These are phyloP conservation scores for Melanogaster broomeanus DNA, from an alignment of 768 basidiomycete species.

Conservation along the genomic window DNA sequence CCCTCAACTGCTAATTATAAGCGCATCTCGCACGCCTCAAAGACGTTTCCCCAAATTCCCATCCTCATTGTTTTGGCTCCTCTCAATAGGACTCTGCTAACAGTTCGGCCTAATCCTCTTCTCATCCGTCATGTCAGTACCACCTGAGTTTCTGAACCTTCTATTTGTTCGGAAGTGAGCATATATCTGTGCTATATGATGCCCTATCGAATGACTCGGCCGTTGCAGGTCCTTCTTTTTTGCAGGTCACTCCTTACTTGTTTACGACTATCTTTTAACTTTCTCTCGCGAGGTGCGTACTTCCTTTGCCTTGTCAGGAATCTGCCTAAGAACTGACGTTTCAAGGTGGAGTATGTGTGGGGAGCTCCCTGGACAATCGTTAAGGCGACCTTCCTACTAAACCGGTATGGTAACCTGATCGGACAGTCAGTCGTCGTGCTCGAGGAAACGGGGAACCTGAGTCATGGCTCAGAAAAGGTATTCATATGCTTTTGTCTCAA, in stretches of 20 bases:
- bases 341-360: constrained; percentile 18
- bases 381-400: constrained; percentile 15
- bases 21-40: too few relatives aligned
- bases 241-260: constrained; percentile 22
- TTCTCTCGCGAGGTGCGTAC: constrained; percentile 24
- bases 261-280: constrained; percentile 30
- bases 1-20: too few relatives aligned
- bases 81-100: too few relatives aligned
- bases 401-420: constrained; percentile 19
- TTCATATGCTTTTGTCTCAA: background rate
- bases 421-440: constrained; percentile 8
- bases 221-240: constrained; percentile 6
- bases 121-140: too few relatives aligned
- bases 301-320: background rate
- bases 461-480: constrained; percentile 3
- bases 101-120: too few relatives aligned
- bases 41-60: too few relatives aligned
- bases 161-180: background rate
- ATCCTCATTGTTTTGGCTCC: too few relatives aligned
- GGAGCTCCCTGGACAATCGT: constrained; percentile 9
- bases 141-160: too few relatives aligned
- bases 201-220: background rate
- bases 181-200: background rate
- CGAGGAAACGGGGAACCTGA: constrained; percentile 1
- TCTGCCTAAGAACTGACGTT: background rate